phyloP scores from a whole-genome alignment of 1,139 yeast species.

The Debaryomycetaceae sp. region DNA sequence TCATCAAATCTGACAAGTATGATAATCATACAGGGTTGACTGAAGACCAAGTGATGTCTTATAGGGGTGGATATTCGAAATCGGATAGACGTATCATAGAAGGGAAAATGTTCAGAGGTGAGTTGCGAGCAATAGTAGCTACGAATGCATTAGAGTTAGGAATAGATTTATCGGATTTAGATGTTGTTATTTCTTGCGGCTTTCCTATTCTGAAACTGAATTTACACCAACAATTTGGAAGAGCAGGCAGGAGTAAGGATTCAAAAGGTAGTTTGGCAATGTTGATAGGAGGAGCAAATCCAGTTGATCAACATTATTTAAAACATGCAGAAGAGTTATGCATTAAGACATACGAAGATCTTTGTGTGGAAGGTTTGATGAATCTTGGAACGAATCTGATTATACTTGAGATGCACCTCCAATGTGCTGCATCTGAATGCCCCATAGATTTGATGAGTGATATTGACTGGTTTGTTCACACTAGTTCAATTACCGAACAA shows the following conservation, averaged over 20 bases:
- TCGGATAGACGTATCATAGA: conserved; percentile 84
- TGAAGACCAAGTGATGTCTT: conserved; percentile 76
- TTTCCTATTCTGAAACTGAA: conserved; percentile 86
- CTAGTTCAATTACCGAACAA: conserved; percentile 12
- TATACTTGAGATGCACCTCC: conserved; percentile 76
- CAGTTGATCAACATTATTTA: conserved; percentile 83
- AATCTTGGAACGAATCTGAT: conserved; percentile 33
- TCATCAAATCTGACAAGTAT: conserved; percentile 26
- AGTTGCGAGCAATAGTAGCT: conserved; percentile 80
- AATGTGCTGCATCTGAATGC: conserved; percentile 89
- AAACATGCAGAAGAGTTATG: conserved; percentile 65
- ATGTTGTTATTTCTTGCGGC: conserved; percentile 88
- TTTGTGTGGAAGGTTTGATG: conserved; percentile 39
- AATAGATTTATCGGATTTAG: conserved; percentile 88
- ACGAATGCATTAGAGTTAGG: conserved; percentile 96
- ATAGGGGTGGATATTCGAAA: conserved; percentile 92
- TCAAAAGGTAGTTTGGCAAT: conserved; percentile 66
- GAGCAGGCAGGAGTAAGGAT: conserved; percentile 85
- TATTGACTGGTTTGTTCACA: conserved; percentile 45
- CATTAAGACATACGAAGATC: conserved; percentile 41
- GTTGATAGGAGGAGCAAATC: conserved; percentile 79
- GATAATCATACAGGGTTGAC: conserved; percentile 36
- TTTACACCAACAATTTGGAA: conserved; percentile 91
- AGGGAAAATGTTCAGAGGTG: conserved; percentile 83
- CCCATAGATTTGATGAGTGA: conserved; percentile 60